Percentiles rank a stretch among this genome's conserved stretches.
These are phyloP conservation scores for Claviceps arundinis DNA, from an alignment of 2,329 filamentous ascomycete species.

Conservation along the genomic window DNA sequence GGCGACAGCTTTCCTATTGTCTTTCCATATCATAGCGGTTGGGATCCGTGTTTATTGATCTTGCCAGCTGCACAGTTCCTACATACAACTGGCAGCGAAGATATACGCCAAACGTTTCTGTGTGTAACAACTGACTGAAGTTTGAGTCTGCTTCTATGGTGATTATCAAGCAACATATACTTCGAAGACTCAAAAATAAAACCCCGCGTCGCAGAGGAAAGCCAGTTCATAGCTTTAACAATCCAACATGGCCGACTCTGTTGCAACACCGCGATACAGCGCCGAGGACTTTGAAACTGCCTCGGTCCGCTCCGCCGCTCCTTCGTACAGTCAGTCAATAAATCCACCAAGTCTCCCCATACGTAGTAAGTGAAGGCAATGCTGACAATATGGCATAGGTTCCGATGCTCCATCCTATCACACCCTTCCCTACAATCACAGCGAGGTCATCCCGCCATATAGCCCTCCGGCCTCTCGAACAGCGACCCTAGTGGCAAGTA, in stretches of 20 bases:
- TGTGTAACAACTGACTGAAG: no score
- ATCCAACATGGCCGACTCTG: constrained; percentile 18
- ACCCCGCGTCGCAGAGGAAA: no score
- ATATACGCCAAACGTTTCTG: no score
- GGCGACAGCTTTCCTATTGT: neutral
- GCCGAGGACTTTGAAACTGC: constrained; percentile 52
- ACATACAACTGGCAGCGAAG: no score
- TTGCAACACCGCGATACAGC: constrained; percentile 21
- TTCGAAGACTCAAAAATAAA: no score
- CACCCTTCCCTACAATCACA: constrained; percentile 34
- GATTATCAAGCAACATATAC: no score
- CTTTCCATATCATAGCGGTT: neutral
- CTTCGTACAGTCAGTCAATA: constrained; percentile 46
- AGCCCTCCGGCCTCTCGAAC: constrained; percentile 19
- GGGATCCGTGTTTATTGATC: neutral
- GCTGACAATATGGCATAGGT: constrained; percentile 21
- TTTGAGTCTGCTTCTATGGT: no score
- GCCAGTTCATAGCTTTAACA: no score
- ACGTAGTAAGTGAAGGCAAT: neutral
- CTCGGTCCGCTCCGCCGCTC: constrained; percentile 53
- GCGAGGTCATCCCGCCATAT: constrained; percentile 36
- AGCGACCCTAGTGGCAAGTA: constrained; percentile 1
- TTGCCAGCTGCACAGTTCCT: neutral
- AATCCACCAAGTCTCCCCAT: neutral
- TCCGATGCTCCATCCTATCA: constrained; percentile 55